Evolutionary conservation across 495 filamentous ascomycete genomes (phyloP).

Genomic region (Rhypophila decipiens): DNA sequence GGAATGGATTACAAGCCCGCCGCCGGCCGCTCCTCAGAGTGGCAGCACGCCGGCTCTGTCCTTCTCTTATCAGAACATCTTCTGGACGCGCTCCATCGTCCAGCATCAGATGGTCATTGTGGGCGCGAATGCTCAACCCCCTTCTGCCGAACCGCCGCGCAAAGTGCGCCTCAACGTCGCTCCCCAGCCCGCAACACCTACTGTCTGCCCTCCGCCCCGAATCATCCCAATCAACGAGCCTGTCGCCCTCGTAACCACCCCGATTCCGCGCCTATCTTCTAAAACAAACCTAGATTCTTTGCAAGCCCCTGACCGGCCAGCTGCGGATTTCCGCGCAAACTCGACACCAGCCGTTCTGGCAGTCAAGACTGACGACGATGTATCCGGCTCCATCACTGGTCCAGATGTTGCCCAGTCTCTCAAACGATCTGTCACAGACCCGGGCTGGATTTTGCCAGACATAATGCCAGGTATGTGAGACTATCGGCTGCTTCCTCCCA

Average conservation of each 20-base stretch:
- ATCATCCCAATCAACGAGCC: slow-evolving; percentile 12
- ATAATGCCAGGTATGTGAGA: slow-evolving; percentile 18
- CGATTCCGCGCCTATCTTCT: not conserved
- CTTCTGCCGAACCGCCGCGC: slow-evolving; percentile 5
- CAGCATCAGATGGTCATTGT: slow-evolving; percentile 31
- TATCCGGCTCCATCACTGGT: not conserved
- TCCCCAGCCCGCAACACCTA: not conserved
- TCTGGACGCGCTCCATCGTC: slow-evolving; percentile 34
- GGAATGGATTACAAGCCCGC: slow-evolving; percentile 21
- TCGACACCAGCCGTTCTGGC: slow-evolving; percentile 4
- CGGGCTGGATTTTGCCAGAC: slow-evolving; percentile 26
- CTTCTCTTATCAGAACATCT: slow-evolving; percentile 21
- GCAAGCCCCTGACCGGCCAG: slow-evolving; percentile 3
- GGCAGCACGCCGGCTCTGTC: slow-evolving; percentile 8
- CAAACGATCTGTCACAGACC: slow-evolving; percentile 18
- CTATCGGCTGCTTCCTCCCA: not conserved
- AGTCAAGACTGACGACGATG: slow-evolving; percentile 2
- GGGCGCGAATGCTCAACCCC: slow-evolving; percentile 27
- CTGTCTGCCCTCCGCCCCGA: slow-evolving; percentile 6
- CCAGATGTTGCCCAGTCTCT: slow-evolving; percentile 17
- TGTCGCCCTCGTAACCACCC: not conserved
- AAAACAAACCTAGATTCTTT: not conserved
- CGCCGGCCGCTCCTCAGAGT: not conserved
- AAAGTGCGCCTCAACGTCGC: slow-evolving; percentile 12
- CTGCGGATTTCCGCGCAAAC: slow-evolving; percentile 9